Evolutionary conservation across 352 stramenopile genomes (phyloP).

Genomic region (Thraustochytrium striatum): DNA sequence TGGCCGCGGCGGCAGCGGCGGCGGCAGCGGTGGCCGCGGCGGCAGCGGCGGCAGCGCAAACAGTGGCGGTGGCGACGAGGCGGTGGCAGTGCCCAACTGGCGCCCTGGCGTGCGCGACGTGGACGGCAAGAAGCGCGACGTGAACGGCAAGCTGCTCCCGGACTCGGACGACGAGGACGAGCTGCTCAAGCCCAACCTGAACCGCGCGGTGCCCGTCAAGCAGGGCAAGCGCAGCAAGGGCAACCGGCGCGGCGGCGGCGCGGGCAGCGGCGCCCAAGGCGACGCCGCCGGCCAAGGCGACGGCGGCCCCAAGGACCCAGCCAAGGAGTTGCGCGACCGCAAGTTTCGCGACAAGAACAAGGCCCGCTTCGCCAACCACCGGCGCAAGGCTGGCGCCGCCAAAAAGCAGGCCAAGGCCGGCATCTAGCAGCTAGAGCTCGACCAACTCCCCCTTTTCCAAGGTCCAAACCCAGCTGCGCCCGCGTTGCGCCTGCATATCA

Average conservation of each 20-base stretch:
- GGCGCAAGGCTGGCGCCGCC: constrained; percentile 22
- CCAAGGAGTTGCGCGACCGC: no score
- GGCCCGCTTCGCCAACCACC: constrained; percentile 23
- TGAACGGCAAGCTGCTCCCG: constrained; percentile 10
- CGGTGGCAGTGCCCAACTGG: no score
- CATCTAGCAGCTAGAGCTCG: no score
- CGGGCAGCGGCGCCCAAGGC: not conserved
- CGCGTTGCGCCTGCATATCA: no score
- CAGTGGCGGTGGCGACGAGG: no score
- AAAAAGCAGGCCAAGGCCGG: constrained; percentile 24
- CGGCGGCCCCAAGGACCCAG: no score
- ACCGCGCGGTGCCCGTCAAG: not conserved
- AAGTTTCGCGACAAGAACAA: constrained; percentile 16
- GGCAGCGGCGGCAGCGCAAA: no score
- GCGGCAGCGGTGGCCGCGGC: no score
- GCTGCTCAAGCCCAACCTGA: constrained; percentile 31
- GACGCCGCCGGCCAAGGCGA: no score
- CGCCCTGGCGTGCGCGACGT: constrained; percentile 23
- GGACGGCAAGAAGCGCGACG: constrained; percentile 20
- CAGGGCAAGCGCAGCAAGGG: not conserved
- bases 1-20: no score
- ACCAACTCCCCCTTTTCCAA: no score
- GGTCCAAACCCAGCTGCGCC: no score
- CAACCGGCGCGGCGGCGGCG: not conserved
- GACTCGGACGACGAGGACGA: constrained; percentile 21